Evolutionary conservation across 257 asterid species (phyloP).

Genomic region (Solanum pinnatisectum): DNA sequence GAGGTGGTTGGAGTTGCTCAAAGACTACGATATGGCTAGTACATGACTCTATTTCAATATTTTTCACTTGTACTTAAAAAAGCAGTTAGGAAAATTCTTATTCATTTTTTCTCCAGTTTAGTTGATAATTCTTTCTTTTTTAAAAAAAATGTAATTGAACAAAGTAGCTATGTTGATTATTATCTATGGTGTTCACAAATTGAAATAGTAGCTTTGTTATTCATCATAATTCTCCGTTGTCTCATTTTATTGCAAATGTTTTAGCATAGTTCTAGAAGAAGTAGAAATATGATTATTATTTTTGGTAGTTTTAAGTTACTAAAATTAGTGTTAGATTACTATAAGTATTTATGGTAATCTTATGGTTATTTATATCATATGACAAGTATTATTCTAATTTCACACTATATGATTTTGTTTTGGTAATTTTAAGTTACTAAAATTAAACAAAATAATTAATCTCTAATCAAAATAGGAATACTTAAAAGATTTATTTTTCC

Average conservation of each 20-base stretch:
- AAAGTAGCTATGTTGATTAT: neutral
- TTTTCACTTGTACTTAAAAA: neutral
- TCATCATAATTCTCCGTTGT: neutral
- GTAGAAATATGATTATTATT: too few species aligned
- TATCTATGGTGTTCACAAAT: neutral
- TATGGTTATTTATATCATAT: too few species aligned
- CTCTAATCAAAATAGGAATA: too few species aligned
- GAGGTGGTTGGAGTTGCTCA: neutral
- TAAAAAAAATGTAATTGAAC: neutral
- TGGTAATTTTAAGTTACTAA: too few species aligned
- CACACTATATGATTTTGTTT: too few species aligned
- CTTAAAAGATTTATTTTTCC: too few species aligned
- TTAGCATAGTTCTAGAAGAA: too few species aligned
- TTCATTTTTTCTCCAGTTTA: neutral
- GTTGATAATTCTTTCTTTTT: neutral
- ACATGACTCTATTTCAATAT: neutral
- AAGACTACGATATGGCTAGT: neutral
- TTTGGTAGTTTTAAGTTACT: too few species aligned
- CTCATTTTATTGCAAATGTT: neutral
- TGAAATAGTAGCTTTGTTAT: neutral
- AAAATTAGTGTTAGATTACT: too few species aligned
- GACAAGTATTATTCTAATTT: too few species aligned
- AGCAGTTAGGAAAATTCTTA: neutral
- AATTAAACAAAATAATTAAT: too few species aligned
- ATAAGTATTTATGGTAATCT: too few species aligned